A percentile compares a stretch with the other conserved stretches of the same genome.
phyloP scores from a whole-genome alignment of 1,284 basidiomycete genomes.

The Apiotrichum gamsii region DNA sequence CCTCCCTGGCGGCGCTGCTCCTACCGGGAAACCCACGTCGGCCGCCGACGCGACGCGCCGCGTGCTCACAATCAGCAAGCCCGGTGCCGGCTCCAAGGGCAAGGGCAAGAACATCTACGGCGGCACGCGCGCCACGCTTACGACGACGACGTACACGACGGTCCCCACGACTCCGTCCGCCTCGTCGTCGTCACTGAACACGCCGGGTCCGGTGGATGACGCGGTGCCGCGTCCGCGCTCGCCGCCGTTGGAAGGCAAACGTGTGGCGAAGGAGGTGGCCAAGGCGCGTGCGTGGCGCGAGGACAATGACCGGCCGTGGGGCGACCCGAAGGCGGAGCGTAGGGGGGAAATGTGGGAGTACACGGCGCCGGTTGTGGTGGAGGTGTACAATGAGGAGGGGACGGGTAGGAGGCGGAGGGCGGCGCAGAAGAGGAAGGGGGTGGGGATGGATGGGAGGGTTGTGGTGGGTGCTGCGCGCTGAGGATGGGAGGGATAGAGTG shows the following conservation, averaged over 20 bases:
- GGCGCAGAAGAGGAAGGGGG: constrained; percentile 21
- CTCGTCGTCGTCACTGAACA: background rate
- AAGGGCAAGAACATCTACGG: too few species aligned
- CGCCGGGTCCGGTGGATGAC: constrained; percentile 6
- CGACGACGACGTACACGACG: constrained; percentile 25
- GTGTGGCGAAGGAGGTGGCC: constrained; percentile 28
- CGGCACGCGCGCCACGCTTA: too few species aligned
- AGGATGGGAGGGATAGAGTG: background rate
- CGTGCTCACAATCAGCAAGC: constrained; percentile 20
- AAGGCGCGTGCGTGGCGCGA: constrained; percentile 26
- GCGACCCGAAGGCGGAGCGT: constrained; percentile 27
- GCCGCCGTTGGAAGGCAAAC: constrained; percentile 24
- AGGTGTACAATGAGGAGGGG: constrained; percentile 17
- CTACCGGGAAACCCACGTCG: background rate
- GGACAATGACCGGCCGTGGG: constrained; percentile 39
- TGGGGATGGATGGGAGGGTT: constrained; percentile 29
- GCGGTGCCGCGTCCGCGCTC: constrained; percentile 29
- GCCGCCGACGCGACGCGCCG: constrained; percentile 7
- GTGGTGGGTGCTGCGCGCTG: constrained; percentile 33
- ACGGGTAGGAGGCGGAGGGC: constrained; percentile 22
- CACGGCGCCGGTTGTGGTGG: constrained; percentile 3
- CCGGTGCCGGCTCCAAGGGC: constrained; percentile 19
- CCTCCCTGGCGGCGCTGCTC: constrained; percentile 14
- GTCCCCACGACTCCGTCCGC: constrained; percentile 1
- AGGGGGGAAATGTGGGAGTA: constrained; percentile 14